phyloP scores from a whole-genome alignment of 192 early-diverging fungal genomes.

The Coemansia sp. region DNA sequence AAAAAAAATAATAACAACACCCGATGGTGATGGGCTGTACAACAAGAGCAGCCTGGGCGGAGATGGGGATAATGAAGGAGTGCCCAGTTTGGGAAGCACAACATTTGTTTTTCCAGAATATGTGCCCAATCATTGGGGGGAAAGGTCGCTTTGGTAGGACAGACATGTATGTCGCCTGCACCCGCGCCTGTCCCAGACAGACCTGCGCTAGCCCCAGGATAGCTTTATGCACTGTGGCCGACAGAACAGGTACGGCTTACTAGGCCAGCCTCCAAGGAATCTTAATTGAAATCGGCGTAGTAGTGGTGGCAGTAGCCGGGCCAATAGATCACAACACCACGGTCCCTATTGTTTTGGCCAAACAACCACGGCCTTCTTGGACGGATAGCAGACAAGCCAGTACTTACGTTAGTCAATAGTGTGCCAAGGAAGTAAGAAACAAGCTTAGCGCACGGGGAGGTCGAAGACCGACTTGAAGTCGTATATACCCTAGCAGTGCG shows the following conservation, averaged over 20 bases:
- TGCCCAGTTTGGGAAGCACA: slow-evolving; percentile 11
- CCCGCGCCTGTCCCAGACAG: neutral
- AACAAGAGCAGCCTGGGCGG: slow-evolving; percentile 1
- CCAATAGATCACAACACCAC: neutral
- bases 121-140: neutral
- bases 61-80: slow-evolving; percentile 1
- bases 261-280: neutral
- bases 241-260: neutral
- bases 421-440: neutral
- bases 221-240: too few relatives aligned
- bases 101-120: slow-evolving; percentile 5
- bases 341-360: neutral
- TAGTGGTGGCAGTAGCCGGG: neutral
- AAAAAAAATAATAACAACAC: slow-evolving; percentile 10
- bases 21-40: neutral
- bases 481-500: neutral
- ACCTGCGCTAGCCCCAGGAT: neutral
- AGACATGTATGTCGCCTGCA: neutral
- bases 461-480: neutral
- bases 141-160: neutral
- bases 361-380: neutral
- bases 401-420: slow-evolving; percentile 17
- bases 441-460: neutral
- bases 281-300: slow-evolving; percentile 4
- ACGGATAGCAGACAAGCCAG: neutral